Evolutionary conservation across 2,329 filamentous ascomycete species (phyloP), one percentile per base, ranked within the genome.

Genomic region (Cladophialophora carrionii): DNA sequence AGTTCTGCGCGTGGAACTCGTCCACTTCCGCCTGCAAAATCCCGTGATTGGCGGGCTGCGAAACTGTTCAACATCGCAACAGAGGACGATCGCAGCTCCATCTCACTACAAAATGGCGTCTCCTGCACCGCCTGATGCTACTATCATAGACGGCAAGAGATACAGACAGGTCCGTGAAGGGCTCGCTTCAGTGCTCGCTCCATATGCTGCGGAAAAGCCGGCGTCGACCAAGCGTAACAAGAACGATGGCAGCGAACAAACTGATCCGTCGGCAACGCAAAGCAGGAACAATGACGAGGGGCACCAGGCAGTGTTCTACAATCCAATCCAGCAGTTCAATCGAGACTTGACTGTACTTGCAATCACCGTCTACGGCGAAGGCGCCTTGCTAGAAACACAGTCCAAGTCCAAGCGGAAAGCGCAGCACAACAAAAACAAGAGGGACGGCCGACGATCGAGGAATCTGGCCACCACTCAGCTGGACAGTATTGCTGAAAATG

Each of bases 251-350:
- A 24, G 52, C 24, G 84, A 77, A 70, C 76, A 77, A 68, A 65
- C 73, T 14, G 55, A 32, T 17, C 4, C 57, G 48, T 77, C 79
- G 0, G 74, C 71, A 46, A 75, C 79, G 65, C 71, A 77, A 31
- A 77, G 77, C 63, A 74, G 82, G 63, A 84, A 86, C 72, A 80
- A 84, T 65, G 84, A 88, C 58, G 83, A 87, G 71, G 82, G 87
- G 46, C 85, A 88, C 71, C 90, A 94, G 72, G 82, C 83, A 37
- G 96, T 99, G 62, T 99, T 99, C 75, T 99, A 99, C 84, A 99
- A 99, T 73, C 94, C 95, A 0, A 97, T 99, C 61, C 95, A 99
- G 76, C 95, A 99, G 76, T 99, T 98, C 83, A 99, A 99, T 78
- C 90, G 96, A 54, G 95, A 99, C 75, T 79, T 99, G 70, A 97